Evolutionary conservation across 2,329 filamentous ascomycete species (phyloP).

Genomic region (Cladophialophora exuberans): DNA sequence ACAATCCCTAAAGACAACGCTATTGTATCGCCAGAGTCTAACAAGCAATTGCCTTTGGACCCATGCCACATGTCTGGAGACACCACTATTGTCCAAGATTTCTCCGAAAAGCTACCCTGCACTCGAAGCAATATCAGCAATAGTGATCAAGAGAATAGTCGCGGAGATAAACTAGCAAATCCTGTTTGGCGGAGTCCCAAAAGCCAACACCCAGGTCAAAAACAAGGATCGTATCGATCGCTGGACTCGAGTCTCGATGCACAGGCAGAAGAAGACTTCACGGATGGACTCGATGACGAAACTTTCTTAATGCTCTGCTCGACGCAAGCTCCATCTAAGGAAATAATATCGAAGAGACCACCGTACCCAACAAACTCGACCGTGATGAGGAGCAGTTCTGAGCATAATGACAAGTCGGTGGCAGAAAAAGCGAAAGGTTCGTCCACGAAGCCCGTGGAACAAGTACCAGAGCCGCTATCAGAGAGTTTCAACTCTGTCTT

Average conservation of each 20-base stretch:
- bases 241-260: neutral
- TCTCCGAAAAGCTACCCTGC: too few species aligned
- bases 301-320: slow-evolving; percentile 23
- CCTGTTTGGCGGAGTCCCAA: too few species aligned
- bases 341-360: neutral
- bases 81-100: too few species aligned
- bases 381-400: neutral
- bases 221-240: too few species aligned
- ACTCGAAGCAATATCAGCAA: neutral
- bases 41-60: too few species aligned
- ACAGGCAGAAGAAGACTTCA: slow-evolving; percentile 23
- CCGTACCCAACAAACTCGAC: neutral
- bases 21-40: too few species aligned
- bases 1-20: neutral
- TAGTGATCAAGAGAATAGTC: too few species aligned
- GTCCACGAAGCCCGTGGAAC: neutral
- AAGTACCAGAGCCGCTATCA: neutral
- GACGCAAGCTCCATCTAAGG: slow-evolving; percentile 9
- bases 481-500: slow-evolving; percentile 28
- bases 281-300: slow-evolving; percentile 26
- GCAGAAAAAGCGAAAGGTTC: neutral
- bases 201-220: too few species aligned
- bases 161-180: too few species aligned
- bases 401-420: neutral
- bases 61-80: too few species aligned